Base-by-base conservation (phyloP, 2,329 filamentous ascomycete genomes). In the Lizonia empirigonia region DNA sequence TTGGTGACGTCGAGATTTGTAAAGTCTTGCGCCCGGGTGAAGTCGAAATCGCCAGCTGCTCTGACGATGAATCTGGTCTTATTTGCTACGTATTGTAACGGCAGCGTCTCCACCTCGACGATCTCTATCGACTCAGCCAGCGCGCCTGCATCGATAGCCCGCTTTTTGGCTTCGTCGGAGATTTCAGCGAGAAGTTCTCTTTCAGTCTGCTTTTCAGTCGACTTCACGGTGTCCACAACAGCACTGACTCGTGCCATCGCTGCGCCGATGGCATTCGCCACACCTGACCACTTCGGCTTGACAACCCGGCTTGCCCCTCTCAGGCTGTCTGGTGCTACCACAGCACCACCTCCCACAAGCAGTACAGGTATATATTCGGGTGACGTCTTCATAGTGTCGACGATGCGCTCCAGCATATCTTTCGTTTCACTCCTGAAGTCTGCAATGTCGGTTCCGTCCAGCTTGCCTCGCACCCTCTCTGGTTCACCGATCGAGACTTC, bases 231-330 rank as follows among this genome's bases (percentile, higher is more conserved):
- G 9, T 75, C 69, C 1, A 80, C 78, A 13, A 70, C 63, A 24
- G 64, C 61, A 50, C 81, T 84, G 2, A 87, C 82, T 30, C 82
- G 74, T 1, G 84, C 82, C 50, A 83, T 85, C 1, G 85, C 84
- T 7, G 84, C 85, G 1, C 85, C 85, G 8, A 87, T 84, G 0
- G 85, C 85, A 60, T 87, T 87, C 7, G 85, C 85, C 1, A 87
- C 82, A 3, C 78, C 79, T 2, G 82, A 80, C 74, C 78, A 85
- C 32, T 77, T 71, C 0, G 83, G 83, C 55, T 81, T 83, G 35
- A 85, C 68, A 1, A 86, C 80, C 24, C 71, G 74, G 52, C 80
- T 82, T 7, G 83, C 83, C 1, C 84, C 84, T 24, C 73, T 71
- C 0, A 87, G 72, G n/a, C 77, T 67, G 27, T 81, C 74, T 0